A percentile compares a stretch with the other conserved stretches of the same genome.
phyloP scores from a whole-genome alignment of 768 basidiomycete species.

The Suillus decipiens region DNA sequence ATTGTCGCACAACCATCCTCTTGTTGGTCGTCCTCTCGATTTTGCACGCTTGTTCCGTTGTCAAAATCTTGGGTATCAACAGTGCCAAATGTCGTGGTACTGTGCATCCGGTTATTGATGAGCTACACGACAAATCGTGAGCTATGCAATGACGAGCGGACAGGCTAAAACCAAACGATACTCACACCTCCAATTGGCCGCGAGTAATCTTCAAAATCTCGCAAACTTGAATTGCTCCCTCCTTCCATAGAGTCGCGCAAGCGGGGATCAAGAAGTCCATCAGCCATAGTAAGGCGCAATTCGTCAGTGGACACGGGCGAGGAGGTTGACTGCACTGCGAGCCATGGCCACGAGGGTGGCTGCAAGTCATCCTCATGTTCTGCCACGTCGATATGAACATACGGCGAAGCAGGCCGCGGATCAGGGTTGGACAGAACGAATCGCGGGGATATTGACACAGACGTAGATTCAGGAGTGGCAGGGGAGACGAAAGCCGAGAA shows the following conservation, averaged over 20 bases:
- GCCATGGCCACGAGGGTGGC: slow-evolving; percentile 9
- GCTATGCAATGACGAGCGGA: neutral
- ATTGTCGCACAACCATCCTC: slow-evolving; percentile 18
- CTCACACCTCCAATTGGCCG: slow-evolving; percentile 35
- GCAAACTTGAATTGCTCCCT: slow-evolving; percentile 27
- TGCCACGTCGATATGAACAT: slow-evolving; percentile 10
- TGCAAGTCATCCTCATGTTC: slow-evolving; percentile 1
- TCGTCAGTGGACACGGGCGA: slow-evolving; percentile 32
- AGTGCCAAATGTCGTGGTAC: slow-evolving; percentile 36
- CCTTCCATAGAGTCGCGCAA: slow-evolving; percentile 22
- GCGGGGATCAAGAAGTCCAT: slow-evolving; percentile 34
- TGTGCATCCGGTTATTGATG: slow-evolving; percentile 31
- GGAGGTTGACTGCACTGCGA: slow-evolving; percentile 1
- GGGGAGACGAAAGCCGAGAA: slow-evolving; percentile 1
- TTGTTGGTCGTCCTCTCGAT: slow-evolving; percentile 1
- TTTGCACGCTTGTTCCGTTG: slow-evolving; percentile 11
- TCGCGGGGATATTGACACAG: slow-evolving; percentile 20
- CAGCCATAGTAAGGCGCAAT: slow-evolving; percentile 17
- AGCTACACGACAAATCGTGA: slow-evolving; percentile 15
- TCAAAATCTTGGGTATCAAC: slow-evolving; percentile 23
- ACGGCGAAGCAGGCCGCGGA: slow-evolving; percentile 23
- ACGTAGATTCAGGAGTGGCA: slow-evolving; percentile 17
- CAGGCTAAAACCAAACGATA: neutral
- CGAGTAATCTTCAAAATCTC: slow-evolving; percentile 36
- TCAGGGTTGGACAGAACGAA: slow-evolving; percentile 36